Evolutionary conservation across 2,329 filamentous ascomycete genomes (phyloP), one percentile per base, ranked within the genome.

Genomic region (Monilinia aucupariae): DNA sequence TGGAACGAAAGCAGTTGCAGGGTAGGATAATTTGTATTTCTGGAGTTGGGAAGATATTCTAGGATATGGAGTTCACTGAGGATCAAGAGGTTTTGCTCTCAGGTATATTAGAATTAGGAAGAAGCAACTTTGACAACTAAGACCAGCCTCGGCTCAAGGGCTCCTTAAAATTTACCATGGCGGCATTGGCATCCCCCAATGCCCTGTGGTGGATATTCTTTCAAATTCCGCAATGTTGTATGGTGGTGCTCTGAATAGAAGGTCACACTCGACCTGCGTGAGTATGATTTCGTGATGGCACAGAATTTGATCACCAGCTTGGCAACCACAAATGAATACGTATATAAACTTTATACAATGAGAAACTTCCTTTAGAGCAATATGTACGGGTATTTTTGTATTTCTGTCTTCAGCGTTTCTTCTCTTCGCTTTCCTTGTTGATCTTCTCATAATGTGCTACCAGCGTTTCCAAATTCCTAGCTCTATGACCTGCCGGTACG

Each of bases 391-490:
- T 65, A 65, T 65, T 65, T 52, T 32, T 51, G 52, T 52, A 60
- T 27, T 32, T 65, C 37, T 49, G 47, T 37, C 52, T 49, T 51
- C 39, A 52, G 27, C 54, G 64, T 65, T 84, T 85, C 71, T 78
- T 78, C 72, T 81, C 81, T 65, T 88, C 82, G 64, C 79, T 78
- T 64, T 82, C 80, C 71, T 77, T 76, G 63, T 84, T 81, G 71
- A 82, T 72, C 70, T 81, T 80, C 74, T 85, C 77, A 73, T 87
- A 89, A 76, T 88, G 84, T 37, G 80, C 82, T 64, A 86, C 82
- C 62, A 88, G 78, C 59, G 79, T 74, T 71, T 82, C 81, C 69
- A 89, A 76, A 71, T 86, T 81, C 55, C 80, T 81, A 62, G 80
- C 75, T 52, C 77, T 76, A 66, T 82, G 82, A 59, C 86, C 86